These are phyloP conservation scores for Penicillium diatomitis DNA, from an alignment of 495 filamentous ascomycete species.

Conservation along the genomic window DNA sequence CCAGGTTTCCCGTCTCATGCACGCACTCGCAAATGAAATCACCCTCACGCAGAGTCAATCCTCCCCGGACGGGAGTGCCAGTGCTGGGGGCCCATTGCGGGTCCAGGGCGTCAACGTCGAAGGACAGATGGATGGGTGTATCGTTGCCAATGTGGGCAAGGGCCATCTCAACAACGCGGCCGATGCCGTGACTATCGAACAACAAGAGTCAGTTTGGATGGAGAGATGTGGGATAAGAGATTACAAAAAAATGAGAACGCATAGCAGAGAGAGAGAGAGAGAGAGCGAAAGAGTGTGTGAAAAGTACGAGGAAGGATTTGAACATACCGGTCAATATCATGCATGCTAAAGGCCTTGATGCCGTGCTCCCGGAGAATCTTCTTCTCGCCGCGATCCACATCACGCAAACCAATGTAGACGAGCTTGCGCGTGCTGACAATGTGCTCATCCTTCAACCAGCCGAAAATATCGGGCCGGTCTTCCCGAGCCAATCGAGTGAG, in stretches of 20 bases:
- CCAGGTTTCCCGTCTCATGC: slow-evolving; percentile 80
- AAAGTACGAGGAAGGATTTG: background rate
- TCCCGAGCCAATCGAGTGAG: slow-evolving; percentile 74
- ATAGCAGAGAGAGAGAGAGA: background rate
- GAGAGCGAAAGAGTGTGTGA: background rate
- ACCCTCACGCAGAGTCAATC: slow-evolving; percentile 87
- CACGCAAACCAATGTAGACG: slow-evolving; percentile 92
- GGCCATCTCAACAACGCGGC: slow-evolving; percentile 94
- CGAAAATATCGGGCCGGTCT: slow-evolving; percentile 65
- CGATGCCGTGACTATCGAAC: slow-evolving; percentile 67
- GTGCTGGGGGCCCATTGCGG: slow-evolving; percentile 95
- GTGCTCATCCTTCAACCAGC: slow-evolving; percentile 68
- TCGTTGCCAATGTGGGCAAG: slow-evolving; percentile 87
- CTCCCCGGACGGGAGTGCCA: slow-evolving; percentile 91
- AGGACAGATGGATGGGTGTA: slow-evolving; percentile 92
- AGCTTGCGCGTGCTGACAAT: slow-evolving; percentile 68
- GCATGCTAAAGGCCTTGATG: slow-evolving; percentile 96
- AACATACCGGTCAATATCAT: slow-evolving; percentile 78
- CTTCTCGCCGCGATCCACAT: slow-evolving; percentile 92
- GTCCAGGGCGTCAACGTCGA: slow-evolving; percentile 95
- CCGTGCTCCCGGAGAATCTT: slow-evolving; percentile 74
- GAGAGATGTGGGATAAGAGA: background rate
- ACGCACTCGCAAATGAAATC: slow-evolving; percentile 98
- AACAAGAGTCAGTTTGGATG: background rate
- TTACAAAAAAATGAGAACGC: background rate